phyloP scores from a whole-genome alignment of 306 rosid species.

The Quercus dentata region DNA sequence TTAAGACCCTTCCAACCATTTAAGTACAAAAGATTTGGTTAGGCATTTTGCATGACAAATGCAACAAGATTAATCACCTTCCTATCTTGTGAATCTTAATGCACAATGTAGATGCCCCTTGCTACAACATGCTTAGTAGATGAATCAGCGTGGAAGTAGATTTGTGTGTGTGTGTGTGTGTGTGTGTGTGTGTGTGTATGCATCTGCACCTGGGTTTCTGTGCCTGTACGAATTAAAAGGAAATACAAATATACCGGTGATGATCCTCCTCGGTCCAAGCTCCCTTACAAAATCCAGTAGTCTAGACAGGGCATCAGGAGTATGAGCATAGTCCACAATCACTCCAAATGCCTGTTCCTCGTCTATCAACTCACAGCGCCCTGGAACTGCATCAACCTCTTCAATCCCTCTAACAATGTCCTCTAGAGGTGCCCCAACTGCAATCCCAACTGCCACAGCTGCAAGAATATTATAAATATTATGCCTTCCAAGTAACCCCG shows the following conservation, averaged over 20 bases:
- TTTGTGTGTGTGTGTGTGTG: not conserved
- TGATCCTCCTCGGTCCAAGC: constrained; percentile 84
- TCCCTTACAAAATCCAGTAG: constrained; percentile 89
- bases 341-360: constrained; percentile 98
- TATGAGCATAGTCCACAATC: constrained; percentile 89
- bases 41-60: not conserved
- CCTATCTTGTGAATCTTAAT: not conserved
- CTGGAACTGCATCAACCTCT: constrained; percentile 96
- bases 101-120: not conserved
- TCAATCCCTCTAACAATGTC: constrained; percentile 97
- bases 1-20: constrained; percentile 4
- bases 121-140: constrained; percentile 4
- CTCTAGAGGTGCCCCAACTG: constrained; percentile 97
- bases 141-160: constrained; percentile 5
- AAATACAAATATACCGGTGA: constrained; percentile 62
- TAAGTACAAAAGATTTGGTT: constrained; percentile 3
- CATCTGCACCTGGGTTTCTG: not conserved
- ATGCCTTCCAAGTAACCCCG: constrained; percentile 88
- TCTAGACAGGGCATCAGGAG: constrained; percentile 91
- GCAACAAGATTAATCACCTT: not conserved
- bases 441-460: constrained; percentile 88
- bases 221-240: not conserved
- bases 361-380: constrained; percentile 88
- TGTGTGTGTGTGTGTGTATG: not conserved
- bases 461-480: constrained; percentile 91